Conservation (phyloP, 2,329 filamentous ascomycete species). For the Clonostachys chloroleuca region DNA sequence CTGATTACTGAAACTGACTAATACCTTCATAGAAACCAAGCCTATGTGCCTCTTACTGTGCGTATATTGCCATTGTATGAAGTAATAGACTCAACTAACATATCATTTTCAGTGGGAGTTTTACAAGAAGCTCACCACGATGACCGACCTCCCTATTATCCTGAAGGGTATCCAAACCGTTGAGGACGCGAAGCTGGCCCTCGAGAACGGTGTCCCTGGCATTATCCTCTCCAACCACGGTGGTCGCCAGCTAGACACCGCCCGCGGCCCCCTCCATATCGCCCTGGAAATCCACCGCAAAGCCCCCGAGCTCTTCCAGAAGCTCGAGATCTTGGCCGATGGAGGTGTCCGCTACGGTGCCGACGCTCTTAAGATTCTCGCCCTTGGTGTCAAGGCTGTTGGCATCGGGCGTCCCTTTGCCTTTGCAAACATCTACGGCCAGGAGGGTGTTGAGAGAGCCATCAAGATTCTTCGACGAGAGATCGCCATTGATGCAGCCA, state of each 20-base stretch:
- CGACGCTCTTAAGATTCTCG: conserved; percentile 64
- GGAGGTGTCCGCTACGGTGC: conserved; percentile 62
- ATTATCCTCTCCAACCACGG: conserved; percentile 71
- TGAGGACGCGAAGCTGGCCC: conserved; percentile 29
- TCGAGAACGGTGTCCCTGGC: conserved; percentile 58
- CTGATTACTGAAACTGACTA: too few relatives aligned
- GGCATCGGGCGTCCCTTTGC: conserved; percentile 59
- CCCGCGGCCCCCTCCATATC: conserved; percentile 2
- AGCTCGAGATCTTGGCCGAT: conserved; percentile 59
- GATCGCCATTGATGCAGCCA: too few relatives aligned
- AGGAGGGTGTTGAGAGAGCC: too few relatives aligned
- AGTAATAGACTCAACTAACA: too few relatives aligned
- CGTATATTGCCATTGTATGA: too few relatives aligned
- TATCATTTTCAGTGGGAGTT: too few relatives aligned
- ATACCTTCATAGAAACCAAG: too few relatives aligned
- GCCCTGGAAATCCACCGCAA: conserved; percentile 59
- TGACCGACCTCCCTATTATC: conserved; percentile 34
- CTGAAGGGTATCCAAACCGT: conserved; percentile 20
- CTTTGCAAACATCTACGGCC: conserved; percentile 20
- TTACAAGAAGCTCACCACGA: too few relatives aligned
- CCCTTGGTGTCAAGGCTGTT: conserved; percentile 59
- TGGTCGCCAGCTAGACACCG: conserved; percentile 48
- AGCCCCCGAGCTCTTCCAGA: conserved; percentile 55
- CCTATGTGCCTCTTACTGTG: too few relatives aligned
- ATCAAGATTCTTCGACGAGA: too few relatives aligned